Percentiles rank a stretch among this genome's conserved stretches.
Evolutionary conservation across 2,329 filamentous ascomycete genomes (phyloP).

Genomic region (Meredithiella fracta): DNA sequence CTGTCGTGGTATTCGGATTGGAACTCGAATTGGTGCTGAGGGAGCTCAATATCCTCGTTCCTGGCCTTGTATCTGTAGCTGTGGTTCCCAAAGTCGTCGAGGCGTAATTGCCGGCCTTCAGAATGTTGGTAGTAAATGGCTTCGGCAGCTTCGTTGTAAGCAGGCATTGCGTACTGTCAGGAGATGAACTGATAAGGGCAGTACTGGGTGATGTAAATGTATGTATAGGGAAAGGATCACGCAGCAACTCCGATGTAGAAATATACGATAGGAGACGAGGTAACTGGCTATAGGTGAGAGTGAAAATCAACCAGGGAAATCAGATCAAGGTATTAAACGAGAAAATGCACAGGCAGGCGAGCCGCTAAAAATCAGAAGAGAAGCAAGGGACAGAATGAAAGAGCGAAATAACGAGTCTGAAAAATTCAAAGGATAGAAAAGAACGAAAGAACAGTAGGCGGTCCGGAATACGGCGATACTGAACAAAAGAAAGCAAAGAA

Average conservation of each 20-base stretch:
- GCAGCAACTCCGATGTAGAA: background rate
- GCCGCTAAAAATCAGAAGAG: background rate
- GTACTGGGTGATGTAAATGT: no score
- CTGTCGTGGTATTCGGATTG: constrained; percentile 13
- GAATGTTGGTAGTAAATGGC: constrained; percentile 10
- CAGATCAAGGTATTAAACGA: constrained; percentile 2
- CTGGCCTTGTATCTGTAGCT: constrained; percentile 5
- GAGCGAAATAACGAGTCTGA: no score
- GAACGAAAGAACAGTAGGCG: constrained; percentile 14
- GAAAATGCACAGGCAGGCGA: constrained; percentile 1
- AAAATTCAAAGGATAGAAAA: constrained; percentile 12
- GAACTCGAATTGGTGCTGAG: constrained; percentile 13
- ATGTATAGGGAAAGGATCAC: background rate
- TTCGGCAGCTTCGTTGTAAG: constrained; percentile 11
- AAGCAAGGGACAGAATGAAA: no score
- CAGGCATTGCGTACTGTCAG: constrained; percentile 13
- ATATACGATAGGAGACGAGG: background rate
- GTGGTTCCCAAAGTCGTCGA: constrained; percentile 9
- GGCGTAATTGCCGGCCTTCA: constrained; percentile 7
- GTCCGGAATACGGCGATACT: background rate
- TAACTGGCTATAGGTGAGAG: background rate
- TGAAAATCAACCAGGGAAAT: constrained; percentile 2
- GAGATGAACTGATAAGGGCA: no score
- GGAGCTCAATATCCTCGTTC: constrained; percentile 6
- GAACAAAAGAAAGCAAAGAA: background rate